Base-by-base conservation (phyloP, 352 stramenopile species). In the Pythium guiyangense region DNA sequence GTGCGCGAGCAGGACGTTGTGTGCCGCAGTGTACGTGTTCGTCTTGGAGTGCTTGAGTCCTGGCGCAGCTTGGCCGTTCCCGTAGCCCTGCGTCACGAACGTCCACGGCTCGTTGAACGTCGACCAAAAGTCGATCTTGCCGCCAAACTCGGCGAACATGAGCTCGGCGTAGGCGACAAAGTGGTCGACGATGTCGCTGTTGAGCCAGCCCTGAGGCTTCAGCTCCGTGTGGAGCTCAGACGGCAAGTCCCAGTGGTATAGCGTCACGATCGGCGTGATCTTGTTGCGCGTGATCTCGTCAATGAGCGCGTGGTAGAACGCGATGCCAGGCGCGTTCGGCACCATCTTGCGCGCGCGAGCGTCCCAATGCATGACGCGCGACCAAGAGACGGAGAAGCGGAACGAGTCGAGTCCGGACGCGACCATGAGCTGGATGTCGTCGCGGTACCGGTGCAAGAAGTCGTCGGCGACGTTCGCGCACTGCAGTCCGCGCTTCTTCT, bases 181-280 rank as follows among this genome's bases (percentile, higher is more conserved):
- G 53, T 90, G 71, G 40, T 66, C 66, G 15, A 83, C 63, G 50
- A 91, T 79, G 14, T 68, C 69, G 0, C 45, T 37, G 60, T 86
- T 75, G 3, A 92, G 63, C 77, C 78, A 94, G 1, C 93, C 94
- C 15, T 71, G 74, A 11, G 71, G 77, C 29, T 60, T 43, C 40
- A 94, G 81, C 40, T 87, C 62, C 26, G 86, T 79, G 67, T 98
- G 71, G 11, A 98, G 66, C 40, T 69, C 63, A 48, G 90, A 73
- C 10, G 96, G 96, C 27, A 98, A 65, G 70, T 98, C 94, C 90
- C 92, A 98, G 64, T 99, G 92, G 70, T 97, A 98, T 6, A 99
- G 73, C 22, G 94, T 98, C 17, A 96, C 73, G 46, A 96, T 84
- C 26, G 94, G 86, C 50, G 85, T 71, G 52, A 98, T 92, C 53